These are phyloP conservation scores for Phaffia australis DNA, from an alignment of 768 basidiomycete genomes.

Conservation along the genomic window DNA sequence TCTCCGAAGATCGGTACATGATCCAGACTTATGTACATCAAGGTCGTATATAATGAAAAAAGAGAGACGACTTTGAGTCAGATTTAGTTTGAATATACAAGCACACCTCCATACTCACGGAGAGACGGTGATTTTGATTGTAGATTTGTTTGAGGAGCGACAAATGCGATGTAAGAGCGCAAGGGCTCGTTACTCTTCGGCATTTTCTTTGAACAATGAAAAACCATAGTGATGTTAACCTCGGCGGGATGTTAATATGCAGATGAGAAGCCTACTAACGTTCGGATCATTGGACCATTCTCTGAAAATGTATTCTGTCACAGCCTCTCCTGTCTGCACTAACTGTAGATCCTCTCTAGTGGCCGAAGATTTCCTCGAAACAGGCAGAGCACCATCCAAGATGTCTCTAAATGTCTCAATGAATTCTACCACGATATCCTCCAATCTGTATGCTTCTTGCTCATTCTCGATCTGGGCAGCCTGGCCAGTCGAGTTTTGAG, in stretches of 20 bases:
- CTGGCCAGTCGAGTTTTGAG: neutral
- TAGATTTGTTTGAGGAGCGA: neutral
- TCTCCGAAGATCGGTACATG: neutral
- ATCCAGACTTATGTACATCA: neutral
- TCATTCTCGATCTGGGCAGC: neutral
- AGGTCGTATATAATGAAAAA: neutral
- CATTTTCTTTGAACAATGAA: neutral
- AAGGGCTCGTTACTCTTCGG: neutral
- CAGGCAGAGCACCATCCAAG: neutral
- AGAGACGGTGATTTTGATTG: neutral
- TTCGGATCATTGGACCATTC: neutral
- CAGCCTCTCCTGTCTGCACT: neutral
- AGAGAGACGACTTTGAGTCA: neutral
- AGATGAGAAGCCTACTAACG: neutral
- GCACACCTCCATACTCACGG: neutral
- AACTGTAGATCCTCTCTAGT: neutral
- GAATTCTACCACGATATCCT: constrained; percentile 8
- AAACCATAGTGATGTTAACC: neutral
- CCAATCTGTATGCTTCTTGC: neutral
- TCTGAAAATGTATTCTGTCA: neutral
- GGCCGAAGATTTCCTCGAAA: no score
- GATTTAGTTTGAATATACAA: neutral
- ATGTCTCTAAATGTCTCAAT: neutral
- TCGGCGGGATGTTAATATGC: neutral
- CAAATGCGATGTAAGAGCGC: constrained; percentile 1